Percentiles rank a stretch among this genome's conserved stretches.
These are phyloP conservation scores for Jacaranda mimosifolia DNA, from an alignment of 257 asterid species.

Conservation along the genomic window DNA sequence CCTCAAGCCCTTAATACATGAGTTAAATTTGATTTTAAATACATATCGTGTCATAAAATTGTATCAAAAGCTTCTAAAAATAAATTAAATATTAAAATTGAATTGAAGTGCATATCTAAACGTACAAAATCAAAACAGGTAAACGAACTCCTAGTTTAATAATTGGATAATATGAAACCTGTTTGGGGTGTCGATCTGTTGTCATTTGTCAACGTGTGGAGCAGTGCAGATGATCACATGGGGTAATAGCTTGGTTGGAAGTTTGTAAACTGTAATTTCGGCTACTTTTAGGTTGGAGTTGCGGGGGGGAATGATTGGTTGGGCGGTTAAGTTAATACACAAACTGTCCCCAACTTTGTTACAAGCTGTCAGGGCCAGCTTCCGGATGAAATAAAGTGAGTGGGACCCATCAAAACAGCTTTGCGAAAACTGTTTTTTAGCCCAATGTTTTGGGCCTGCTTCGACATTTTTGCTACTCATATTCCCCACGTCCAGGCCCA, in stretches of 20 bases:
- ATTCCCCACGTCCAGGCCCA: constrained; percentile 22
- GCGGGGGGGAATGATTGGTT: not conserved
- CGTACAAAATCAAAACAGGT: too few relatives aligned
- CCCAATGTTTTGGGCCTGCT: too few relatives aligned
- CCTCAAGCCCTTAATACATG: too few relatives aligned
- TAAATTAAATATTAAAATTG: too few relatives aligned
- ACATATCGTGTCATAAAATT: not conserved
- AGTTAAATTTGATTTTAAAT: too few relatives aligned
- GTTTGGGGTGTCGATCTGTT: too few relatives aligned
- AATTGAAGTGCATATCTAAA: too few relatives aligned
- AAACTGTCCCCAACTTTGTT: not conserved
- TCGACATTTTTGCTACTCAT: too few relatives aligned
- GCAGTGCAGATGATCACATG: not conserved
- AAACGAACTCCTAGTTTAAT: not conserved
- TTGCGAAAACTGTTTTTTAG: too few relatives aligned
- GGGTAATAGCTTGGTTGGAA: constrained; percentile 6
- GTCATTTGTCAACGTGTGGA: not conserved
- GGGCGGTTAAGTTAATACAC: not conserved
- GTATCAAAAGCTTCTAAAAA: too few relatives aligned
- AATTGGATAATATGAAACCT: not conserved
- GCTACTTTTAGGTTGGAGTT: not conserved
- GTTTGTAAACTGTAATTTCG: constrained; percentile 7
- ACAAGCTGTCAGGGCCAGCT: constrained; percentile 17
- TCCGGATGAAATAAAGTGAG: too few relatives aligned
- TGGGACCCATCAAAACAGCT: too few relatives aligned